These are phyloP conservation scores for Fagopyrum esculentum DNA, from an alignment of 148 eudicot species.

Conservation along the genomic window DNA sequence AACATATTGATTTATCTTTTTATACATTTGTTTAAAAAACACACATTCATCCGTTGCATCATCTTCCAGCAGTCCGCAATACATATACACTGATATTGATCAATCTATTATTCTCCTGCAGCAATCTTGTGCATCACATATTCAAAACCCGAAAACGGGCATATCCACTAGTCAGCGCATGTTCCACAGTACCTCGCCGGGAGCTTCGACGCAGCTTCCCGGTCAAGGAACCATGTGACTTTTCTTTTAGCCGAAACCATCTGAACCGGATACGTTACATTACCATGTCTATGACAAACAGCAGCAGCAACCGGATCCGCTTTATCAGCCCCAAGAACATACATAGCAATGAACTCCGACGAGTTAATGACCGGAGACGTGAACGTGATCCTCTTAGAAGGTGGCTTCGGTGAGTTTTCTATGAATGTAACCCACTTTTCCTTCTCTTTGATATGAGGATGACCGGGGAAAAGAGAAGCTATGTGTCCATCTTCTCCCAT, in stretches of 20 bases:
- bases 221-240: slow-evolving; percentile 61
- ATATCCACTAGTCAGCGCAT: background rate
- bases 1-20: too few species aligned
- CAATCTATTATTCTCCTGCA: background rate
- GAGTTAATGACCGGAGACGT: slow-evolving; percentile 70
- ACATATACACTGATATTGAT: too few species aligned
- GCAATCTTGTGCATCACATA: background rate
- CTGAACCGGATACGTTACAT: slow-evolving; percentile 29
- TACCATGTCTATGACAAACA: slow-evolving; percentile 18
- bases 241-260: slow-evolving; percentile 52
- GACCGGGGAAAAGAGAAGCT: slow-evolving; percentile 64
- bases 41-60: too few species aligned
- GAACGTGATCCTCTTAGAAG: slow-evolving; percentile 68
- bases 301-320: slow-evolving; percentile 30
- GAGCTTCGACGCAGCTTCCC: slow-evolving; percentile 47
- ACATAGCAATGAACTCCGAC: slow-evolving; percentile 50
- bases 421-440: slow-evolving; percentile 57
- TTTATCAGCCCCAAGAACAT: slow-evolving; percentile 44
- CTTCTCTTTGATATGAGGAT: slow-evolving; percentile 39
- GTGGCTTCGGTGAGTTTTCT: slow-evolving; percentile 61
- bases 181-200: background rate
- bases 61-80: too few species aligned
- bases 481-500: slow-evolving; percentile 78
- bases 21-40: too few species aligned
- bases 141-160: background rate